Evolutionary conservation across 1,284 basidiomycete genomes (phyloP).

Genomic region (Golubevia pallescens): DNA sequence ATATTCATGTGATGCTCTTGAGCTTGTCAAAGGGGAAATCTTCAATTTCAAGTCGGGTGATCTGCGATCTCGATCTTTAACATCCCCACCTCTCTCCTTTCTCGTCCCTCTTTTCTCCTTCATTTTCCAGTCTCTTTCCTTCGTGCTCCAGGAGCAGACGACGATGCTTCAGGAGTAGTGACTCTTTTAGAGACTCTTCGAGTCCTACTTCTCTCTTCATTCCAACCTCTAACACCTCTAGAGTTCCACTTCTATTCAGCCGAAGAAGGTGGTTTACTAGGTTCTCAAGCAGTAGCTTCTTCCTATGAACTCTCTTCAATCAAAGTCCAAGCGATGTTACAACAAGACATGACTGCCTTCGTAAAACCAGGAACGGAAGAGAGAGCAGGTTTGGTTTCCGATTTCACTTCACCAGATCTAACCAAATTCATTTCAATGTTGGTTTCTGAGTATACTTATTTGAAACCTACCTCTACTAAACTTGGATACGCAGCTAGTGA

Average conservation of each 20-base stretch:
- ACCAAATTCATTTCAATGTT: conserved; percentile 77
- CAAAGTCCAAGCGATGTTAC: conserved; percentile 81
- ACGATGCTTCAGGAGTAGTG: conserved; percentile 90
- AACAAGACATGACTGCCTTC: conserved; percentile 72
- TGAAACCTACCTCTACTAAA: conserved; percentile 66
- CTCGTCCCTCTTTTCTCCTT: conserved; percentile 74
- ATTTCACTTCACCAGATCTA: conserved; percentile 76
- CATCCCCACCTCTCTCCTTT: conserved; percentile 75
- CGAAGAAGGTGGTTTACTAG: conserved; percentile 90
- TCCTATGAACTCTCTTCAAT: conserved; percentile 73
- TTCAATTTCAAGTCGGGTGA: conserved; percentile 67
- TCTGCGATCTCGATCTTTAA: conserved; percentile 29
- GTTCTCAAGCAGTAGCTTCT: conserved; percentile 86
- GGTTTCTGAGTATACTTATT: conserved; percentile 74
- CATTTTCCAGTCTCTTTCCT: conserved; percentile 40
- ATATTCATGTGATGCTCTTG: too few relatives aligned
- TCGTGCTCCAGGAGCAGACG: conserved; percentile 68
- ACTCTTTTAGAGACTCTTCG: conserved; percentile 89
- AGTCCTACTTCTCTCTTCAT: conserved; percentile 78
- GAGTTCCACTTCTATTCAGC: conserved; percentile 98
- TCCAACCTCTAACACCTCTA: conserved; percentile 75
- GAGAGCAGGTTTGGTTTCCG: conserved; percentile 86
- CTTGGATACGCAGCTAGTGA: conserved; percentile 96
- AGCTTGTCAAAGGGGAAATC: too few relatives aligned
- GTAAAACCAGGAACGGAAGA: conserved; percentile 86